These are phyloP conservation scores for Zea luxurians DNA, from an alignment of 176 grass and related monocot genomes.

Conservation along the genomic window DNA sequence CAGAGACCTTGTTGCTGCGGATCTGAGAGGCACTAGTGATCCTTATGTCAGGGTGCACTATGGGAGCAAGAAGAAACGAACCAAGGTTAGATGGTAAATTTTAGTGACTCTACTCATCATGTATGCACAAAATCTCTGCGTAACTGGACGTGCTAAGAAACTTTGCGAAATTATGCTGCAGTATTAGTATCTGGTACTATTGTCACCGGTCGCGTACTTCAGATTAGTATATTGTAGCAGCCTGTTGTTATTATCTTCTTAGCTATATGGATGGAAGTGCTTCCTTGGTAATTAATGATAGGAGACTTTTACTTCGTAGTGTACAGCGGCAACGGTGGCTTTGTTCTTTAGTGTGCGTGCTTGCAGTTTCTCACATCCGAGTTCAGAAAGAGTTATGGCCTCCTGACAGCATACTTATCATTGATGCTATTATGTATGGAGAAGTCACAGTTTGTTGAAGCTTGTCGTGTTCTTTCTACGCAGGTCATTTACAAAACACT, in stretches of 20 bases:
- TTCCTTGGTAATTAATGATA: slow-evolving; percentile 1
- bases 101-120: neutral
- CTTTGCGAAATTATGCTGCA: neutral
- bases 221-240: slow-evolving; percentile 13
- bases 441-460: neutral
- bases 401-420: neutral
- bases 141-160: neutral
- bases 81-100: slow-evolving; percentile 54
- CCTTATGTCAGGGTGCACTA: slow-evolving; percentile 89
- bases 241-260: neutral
- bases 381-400: neutral
- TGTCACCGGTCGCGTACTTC: neutral
- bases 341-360: neutral
- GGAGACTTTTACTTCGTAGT: neutral
- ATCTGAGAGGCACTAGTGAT: slow-evolving; percentile 97
- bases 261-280: neutral
- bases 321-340: neutral
- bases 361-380: neutral
- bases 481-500: slow-evolving; percentile 94
- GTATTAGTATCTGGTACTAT: neutral
- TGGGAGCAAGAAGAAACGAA: slow-evolving; percentile 86
- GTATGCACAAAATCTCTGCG: neutral
- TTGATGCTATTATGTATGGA: neutral
- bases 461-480: slow-evolving; percentile 19
- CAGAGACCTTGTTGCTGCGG: slow-evolving; percentile 86